Base-by-base conservation (phyloP, 2,329 filamentous ascomycete genomes). In the Zymoseptoria pseudotritici region DNA sequence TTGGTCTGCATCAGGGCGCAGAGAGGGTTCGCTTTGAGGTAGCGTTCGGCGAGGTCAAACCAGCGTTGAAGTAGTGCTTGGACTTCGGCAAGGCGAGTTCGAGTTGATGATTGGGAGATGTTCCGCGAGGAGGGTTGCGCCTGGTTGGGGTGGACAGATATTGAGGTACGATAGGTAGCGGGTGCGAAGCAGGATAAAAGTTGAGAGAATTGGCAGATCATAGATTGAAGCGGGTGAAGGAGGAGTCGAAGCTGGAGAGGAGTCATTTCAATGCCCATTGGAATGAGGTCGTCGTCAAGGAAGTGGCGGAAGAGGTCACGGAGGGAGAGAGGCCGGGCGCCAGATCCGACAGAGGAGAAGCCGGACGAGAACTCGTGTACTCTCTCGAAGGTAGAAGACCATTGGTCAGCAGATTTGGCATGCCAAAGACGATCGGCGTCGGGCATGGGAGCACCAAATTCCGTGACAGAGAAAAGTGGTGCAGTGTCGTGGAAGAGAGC, bases 251-350 rank as follows among this genome's bases (percentile, higher is more conserved):
- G 75, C 67, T 88, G 84, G 58, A 76, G 83, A 68, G 65, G 85
- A 3, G 80, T 82, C 61, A 82, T 75, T 60, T 78, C 75, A 29
- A 80, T 76, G 59, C 82, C 79, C 29, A 82, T 75, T 6, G 77
- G 71, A 2, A 82, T 74, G 53, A 87, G 77, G 63, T 85, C 84
- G 65, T 88, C 84, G 61, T 86, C 81, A 10, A 89, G 76, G 70
- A 89, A 87, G 62, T 85, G 83, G 63, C 85, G 82, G 75, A 88
- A 90, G 8, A 89, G 76, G 58, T 86, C 84, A 63, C 80, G 81
- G 2, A 89, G 76, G 7, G 85, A 88, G 1, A 82, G 76, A 0
- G 82, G 83, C 20, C 80, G 72, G 2, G 79, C 79, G 4, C 80
- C 79, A 7, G 78, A 79, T 22, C 76, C 78, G 11, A 85, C 75